Evolutionary conservation across 352 stramenopile genomes (phyloP).

Genomic region (Lagenidium sp.): DNA sequence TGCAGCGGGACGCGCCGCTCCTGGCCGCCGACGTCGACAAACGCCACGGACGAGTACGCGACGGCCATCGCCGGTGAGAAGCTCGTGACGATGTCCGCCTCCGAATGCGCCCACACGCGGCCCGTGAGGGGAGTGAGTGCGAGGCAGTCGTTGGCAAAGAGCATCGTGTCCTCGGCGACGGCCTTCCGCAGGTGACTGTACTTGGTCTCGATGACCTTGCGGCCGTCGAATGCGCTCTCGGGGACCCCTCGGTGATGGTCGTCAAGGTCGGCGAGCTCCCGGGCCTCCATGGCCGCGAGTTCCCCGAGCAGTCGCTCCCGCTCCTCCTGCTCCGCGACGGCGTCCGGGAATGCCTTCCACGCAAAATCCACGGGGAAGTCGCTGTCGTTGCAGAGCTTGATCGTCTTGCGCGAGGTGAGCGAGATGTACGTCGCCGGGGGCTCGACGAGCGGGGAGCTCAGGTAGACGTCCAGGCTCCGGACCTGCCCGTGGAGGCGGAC

Average conservation of each 20-base stretch:
- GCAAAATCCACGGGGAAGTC: constrained; percentile 88
- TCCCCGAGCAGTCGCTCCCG: constrained; percentile 75
- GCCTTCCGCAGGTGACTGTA: constrained; percentile 88
- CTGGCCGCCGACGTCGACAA: constrained; percentile 86
- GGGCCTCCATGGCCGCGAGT: constrained; percentile 70
- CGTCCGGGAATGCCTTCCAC: constrained; percentile 88
- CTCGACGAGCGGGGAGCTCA: constrained; percentile 80
- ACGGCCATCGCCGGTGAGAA: constrained; percentile 82
- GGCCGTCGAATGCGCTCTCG: constrained; percentile 35
- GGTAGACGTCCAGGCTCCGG: constrained; percentile 86
- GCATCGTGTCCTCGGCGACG: constrained; percentile 86
- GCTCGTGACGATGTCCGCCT: constrained; percentile 87
- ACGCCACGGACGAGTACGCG: constrained; percentile 76
- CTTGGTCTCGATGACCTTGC: constrained; percentile 81
- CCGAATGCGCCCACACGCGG: constrained; percentile 89
- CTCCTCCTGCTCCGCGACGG: constrained; percentile 71
- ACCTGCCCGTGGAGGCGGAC: constrained; percentile 69
- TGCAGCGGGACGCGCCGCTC: constrained; percentile 85
- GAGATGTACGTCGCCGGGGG: constrained; percentile 89
- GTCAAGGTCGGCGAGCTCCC: constrained; percentile 62
- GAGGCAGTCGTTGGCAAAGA: constrained; percentile 93
- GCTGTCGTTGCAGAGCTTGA: constrained; percentile 92
- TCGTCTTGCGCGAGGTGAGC: constrained; percentile 78
- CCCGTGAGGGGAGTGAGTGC: constrained; percentile 81
- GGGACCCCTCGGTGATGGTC: constrained; percentile 19